These are phyloP conservation scores for Gaultheria prostrata DNA, from an alignment of 148 eudicot genomes.

Conservation along the genomic window DNA sequence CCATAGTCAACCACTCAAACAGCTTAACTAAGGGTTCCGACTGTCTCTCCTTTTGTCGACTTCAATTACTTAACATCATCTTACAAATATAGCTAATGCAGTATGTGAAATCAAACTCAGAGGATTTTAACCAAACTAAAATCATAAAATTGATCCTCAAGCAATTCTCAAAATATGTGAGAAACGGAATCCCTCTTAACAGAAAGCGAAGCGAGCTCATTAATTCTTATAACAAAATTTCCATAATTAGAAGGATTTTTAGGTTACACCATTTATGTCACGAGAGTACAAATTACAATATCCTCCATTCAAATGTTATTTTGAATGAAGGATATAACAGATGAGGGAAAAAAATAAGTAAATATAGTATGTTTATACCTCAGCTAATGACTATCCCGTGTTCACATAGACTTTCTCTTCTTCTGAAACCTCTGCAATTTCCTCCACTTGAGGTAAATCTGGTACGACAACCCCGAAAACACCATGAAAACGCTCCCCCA, in stretches of 20 bases:
- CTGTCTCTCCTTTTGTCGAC: too few species aligned
- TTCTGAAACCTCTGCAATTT: slow-evolving; percentile 67
- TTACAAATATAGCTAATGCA: not conserved
- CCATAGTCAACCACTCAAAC: too few species aligned
- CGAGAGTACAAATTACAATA: slow-evolving; percentile 4
- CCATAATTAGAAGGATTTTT: not conserved
- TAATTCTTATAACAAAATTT: not conserved
- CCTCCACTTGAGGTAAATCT: slow-evolving; percentile 93
- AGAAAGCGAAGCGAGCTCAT: slow-evolving; percentile 35
- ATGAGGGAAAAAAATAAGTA: not conserved
- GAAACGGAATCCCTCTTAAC: slow-evolving; percentile 14
- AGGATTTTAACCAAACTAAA: not conserved
- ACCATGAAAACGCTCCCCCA: slow-evolving; percentile 97
- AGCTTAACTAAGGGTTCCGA: too few species aligned
- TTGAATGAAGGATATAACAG: not conserved
- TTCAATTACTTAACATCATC: not conserved
- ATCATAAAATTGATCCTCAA: slow-evolving; percentile 37
- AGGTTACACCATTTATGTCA: not conserved
- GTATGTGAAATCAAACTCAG: not conserved
- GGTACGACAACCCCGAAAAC: slow-evolving; percentile 87
- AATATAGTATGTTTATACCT: not conserved
- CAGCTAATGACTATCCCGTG: not conserved
- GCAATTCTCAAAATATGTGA: slow-evolving; percentile 32
- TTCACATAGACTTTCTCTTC: slow-evolving; percentile 69
- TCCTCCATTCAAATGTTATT: slow-evolving; percentile 12